Evolutionary conservation across 1,284 basidiomycete genomes (phyloP).

Genomic region (Microbotryum scabiosae): DNA sequence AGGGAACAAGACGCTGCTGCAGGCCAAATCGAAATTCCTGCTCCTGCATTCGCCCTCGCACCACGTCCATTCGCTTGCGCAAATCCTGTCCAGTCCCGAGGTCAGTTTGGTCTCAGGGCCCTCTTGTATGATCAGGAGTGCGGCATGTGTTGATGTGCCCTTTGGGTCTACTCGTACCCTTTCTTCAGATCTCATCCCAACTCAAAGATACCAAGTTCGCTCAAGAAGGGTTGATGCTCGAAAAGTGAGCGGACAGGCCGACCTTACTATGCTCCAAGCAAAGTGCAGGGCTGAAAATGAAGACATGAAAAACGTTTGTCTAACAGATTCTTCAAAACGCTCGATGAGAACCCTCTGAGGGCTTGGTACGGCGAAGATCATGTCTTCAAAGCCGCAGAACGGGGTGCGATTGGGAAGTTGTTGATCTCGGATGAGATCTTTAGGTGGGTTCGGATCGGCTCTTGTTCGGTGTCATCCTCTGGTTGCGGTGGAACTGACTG

Average conservation of each 20-base stretch:
- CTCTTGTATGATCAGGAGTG: background rate
- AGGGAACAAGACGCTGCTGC: conserved; percentile 72
- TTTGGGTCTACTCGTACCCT: background rate
- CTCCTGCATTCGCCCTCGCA: conserved; percentile 86
- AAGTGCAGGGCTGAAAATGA: background rate
- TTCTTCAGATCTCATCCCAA: conserved; percentile 54
- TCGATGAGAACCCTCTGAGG: conserved; percentile 83
- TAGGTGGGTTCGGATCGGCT: conserved; percentile 50
- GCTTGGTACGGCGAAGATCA: conserved; percentile 99
- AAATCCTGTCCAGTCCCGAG: conserved; percentile 89
- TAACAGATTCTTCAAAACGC: conserved; percentile 88
- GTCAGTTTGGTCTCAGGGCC: conserved; percentile 43
- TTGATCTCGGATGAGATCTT: conserved; percentile 94
- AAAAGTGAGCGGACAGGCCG: conserved; percentile 52
- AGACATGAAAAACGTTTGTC: conserved; percentile 1
- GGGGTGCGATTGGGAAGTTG: conserved; percentile 88
- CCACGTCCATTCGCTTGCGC: conserved; percentile 91
- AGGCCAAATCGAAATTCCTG: conserved; percentile 73
- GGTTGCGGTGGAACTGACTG: background rate
- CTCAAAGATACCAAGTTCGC: conserved; percentile 98
- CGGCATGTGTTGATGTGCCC: background rate
- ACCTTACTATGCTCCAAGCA: background rate
- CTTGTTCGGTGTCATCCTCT: no score
- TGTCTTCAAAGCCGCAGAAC: conserved; percentile 78
- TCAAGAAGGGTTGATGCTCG: conserved; percentile 79